Percentiles rank a stretch among this genome's conserved stretches.
Evolutionary conservation across 2,329 filamentous ascomycete species (phyloP).

Genomic region (Fusarium stilboides): DNA sequence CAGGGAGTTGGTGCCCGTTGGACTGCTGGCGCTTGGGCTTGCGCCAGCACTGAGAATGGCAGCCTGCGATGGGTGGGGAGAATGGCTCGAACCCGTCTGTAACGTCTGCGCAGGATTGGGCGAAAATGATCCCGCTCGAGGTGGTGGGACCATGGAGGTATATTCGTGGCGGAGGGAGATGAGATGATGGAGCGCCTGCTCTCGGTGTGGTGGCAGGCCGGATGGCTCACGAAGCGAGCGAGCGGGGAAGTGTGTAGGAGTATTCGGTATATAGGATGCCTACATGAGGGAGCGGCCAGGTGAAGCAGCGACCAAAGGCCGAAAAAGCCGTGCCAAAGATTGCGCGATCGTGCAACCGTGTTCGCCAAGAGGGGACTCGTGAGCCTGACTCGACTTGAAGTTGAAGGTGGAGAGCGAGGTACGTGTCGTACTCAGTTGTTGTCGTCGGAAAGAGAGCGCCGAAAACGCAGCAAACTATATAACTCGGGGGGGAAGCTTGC

Average conservation of each 20-base stretch:
- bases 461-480: conserved; percentile 46
- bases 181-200: conserved; percentile 56
- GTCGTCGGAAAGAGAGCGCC: conserved; percentile 41
- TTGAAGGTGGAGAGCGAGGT: conserved; percentile 44
- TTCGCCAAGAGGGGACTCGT: conserved; percentile 39
- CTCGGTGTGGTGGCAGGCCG: conserved; percentile 55
- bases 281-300: conserved; percentile 54
- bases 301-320: conserved; percentile 31
- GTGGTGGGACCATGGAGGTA: conserved; percentile 71
- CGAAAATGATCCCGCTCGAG: conserved; percentile 76
- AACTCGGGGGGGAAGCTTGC: conserved; percentile 44
- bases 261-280: conserved; percentile 49
- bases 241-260: conserved; percentile 49
- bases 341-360: conserved; percentile 43
- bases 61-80: conserved; percentile 70
- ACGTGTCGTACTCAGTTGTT: conserved; percentile 47
- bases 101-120: conserved; percentile 72
- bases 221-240: conserved; percentile 52
- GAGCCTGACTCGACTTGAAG: conserved; percentile 44
- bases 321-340: conserved; percentile 35
- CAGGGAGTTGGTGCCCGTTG: conserved; percentile 76
- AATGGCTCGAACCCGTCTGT: conserved; percentile 70
- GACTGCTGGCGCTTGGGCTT: conserved; percentile 74
- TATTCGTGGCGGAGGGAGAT: conserved; percentile 54
- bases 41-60: conserved; percentile 72